These are phyloP conservation scores for Ascochyta pisi DNA, from an alignment of 2,329 filamentous ascomycete species.

Conservation along the genomic window DNA sequence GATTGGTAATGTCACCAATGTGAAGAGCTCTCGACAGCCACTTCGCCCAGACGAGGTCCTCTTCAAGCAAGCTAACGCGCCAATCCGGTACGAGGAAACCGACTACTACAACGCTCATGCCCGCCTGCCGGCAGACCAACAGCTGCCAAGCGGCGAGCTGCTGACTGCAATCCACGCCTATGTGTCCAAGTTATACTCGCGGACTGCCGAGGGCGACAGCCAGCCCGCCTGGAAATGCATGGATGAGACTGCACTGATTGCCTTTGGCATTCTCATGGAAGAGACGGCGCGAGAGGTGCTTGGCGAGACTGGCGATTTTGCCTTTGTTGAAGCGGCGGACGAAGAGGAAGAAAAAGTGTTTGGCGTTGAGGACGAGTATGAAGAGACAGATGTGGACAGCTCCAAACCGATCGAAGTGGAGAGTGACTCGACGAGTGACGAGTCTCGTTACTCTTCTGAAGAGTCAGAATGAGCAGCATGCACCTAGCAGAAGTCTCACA, in stretches of 20 bases:
- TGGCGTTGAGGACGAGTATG: not conserved
- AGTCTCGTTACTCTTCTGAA: conserved; percentile 18
- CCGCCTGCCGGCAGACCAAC: conserved; percentile 57
- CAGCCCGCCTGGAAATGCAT: conserved; percentile 63
- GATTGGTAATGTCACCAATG: conserved; percentile 55
- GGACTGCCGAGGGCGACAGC: conserved; percentile 24
- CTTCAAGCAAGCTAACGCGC: conserved; percentile 70
- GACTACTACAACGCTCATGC: conserved; percentile 75
- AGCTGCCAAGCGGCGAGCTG: conserved; percentile 72
- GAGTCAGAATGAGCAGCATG: conserved; percentile 14
- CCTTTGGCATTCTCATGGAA: conserved; percentile 77
- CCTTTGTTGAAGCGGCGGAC: conserved; percentile 67
- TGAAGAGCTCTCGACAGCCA: conserved; percentile 44
- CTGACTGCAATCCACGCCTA: conserved; percentile 74
- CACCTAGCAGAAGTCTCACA: too few species aligned
- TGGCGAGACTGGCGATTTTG: conserved; percentile 71
- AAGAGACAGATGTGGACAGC: not conserved
- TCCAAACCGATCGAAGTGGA: not conserved
- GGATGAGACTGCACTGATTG: conserved; percentile 79
- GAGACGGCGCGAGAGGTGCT: conserved; percentile 69
- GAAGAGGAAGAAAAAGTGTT: conserved; percentile 28
- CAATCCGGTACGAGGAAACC: conserved; percentile 71
- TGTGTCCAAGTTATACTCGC: conserved; percentile 68
- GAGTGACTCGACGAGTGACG: conserved; percentile 10
- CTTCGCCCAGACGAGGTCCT: conserved; percentile 74